phyloP scores from a whole-genome alignment of 2,329 filamentous ascomycete species.

The Huntiella bhutanensis region DNA sequence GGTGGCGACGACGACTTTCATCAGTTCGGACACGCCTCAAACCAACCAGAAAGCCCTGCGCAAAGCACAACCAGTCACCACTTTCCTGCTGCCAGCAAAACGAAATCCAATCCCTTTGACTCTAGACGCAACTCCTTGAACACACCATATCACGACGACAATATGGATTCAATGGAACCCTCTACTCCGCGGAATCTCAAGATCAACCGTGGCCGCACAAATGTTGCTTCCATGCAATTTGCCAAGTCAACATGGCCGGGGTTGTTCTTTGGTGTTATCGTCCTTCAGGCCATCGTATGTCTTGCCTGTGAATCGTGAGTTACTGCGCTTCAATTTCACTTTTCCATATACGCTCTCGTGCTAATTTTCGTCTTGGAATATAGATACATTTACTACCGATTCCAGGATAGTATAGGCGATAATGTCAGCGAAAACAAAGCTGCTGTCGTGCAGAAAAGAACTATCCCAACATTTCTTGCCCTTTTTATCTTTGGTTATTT shows the following conservation, averaged over 20 bases:
- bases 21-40: conserved; percentile 10
- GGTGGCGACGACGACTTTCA: conserved; percentile 12
- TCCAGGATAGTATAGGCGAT: conserved; percentile 44
- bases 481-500: conserved; percentile 95
- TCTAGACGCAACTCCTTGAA: conserved; percentile 7
- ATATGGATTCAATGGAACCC: conserved; percentile 7
- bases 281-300: conserved; percentile 60
- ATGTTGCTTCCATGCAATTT: conserved; percentile 37
- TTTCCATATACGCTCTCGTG: background rate
- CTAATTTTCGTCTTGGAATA: background rate
- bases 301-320: conserved; percentile 72
- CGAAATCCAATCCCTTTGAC: conserved; percentile 4
- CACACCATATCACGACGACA: conserved; percentile 4
- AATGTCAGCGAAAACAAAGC: conserved; percentile 20
- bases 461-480: conserved; percentile 87
- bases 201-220: conserved; percentile 1
- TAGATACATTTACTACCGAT: conserved; percentile 79
- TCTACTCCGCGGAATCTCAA: background rate
- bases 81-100: conserved; percentile 5
- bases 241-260: conserved; percentile 79
- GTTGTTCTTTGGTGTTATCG: conserved; percentile 56
- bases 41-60: conserved; percentile 11
- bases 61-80: conserved; percentile 9
- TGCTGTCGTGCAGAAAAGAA: conserved; percentile 32
- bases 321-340: background rate